Evolutionary conservation across 305 asterid genomes (phyloP).

Genomic region (Coffea humblotiana): DNA sequence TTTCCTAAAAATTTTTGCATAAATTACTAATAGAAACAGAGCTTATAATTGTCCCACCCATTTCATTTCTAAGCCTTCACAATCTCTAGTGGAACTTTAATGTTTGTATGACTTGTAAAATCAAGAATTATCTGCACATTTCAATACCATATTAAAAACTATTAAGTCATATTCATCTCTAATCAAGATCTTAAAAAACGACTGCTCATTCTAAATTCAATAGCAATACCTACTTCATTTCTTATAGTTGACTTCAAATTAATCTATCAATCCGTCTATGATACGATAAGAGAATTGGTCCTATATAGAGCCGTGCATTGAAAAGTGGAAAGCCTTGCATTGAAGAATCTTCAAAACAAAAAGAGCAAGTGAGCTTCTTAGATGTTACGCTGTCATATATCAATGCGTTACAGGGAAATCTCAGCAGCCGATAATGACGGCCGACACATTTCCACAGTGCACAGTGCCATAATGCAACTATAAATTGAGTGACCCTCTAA

Average conservation of each 20-base stretch:
- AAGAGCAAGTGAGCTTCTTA: neutral
- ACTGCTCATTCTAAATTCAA: neutral
- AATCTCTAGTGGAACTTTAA: no score
- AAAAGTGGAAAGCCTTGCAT: neutral
- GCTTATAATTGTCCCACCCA: no score
- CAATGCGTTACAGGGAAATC: neutral
- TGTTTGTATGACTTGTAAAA: no score
- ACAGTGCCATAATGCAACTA: neutral
- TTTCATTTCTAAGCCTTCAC: no score
- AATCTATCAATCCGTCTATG: neutral
- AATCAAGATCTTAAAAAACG: neutral
- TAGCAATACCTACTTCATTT: neutral
- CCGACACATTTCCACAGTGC: neutral
- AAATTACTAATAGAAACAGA: no score
- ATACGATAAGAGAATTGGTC: neutral
- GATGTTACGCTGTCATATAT: neutral
- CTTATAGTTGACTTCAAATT: neutral
- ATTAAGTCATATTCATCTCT: neutral
- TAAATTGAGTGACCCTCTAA: neutral
- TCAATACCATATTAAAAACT: no score
- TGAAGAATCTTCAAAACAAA: neutral
- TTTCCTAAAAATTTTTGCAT: no score
- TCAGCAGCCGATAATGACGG: neutral
- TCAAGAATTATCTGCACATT: no score
- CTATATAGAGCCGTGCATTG: neutral